Base-by-base conservation (phyloP, 2,329 filamentous ascomycete species). In the Cylindrodendrum hubeiense region DNA sequence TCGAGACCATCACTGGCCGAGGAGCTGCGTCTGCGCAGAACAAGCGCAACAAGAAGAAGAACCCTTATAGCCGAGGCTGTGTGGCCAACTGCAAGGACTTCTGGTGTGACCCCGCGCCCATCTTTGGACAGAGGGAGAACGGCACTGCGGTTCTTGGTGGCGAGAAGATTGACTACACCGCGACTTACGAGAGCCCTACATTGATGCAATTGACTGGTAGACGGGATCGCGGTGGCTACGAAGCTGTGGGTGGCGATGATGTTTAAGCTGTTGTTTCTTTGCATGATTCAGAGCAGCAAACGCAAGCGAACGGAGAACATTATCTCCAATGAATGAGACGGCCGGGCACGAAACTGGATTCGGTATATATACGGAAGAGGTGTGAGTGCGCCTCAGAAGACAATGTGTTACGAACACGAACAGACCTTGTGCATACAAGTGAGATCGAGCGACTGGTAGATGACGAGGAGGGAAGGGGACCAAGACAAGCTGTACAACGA, bases 41-140 rank as follows among this genome's bases (percentile, higher is more conserved):
- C 77, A 83, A 84, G 80, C 85, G 83, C 71, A 81, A 86, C 71
- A 81, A 86, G 68, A 87, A 87, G 76, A 85, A 85, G 70, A 99
- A 98, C 77, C 95, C 95, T 0, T 99, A 95, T 79, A 95, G 90
- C 63, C 86, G 90, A 33, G 96, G 96, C 8, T 85, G 94, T 41
- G 73, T 97, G n/a, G 88, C 90, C 64, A 99, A 99, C 77, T 99
- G 96, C 80, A 91, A 89, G 70, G 97, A 99, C 79, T 99, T 99
- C 78, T 98, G 95, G 94, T 95, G 93, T 74, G 96, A 98, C 77
- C 90, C 93, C 2, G 91, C 93, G 2, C 92, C 95, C 0, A 79
- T 97, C 19, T 95, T 97, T 77, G 90, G 91, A 12, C 89, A 86
- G 72, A 87, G 91, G 63, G 89, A 93, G 74, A 91, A 88, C 54